Evolutionary conservation across 2,329 filamentous ascomycete genomes (phyloP).

Genomic region (Paracoccidioides lutzii): DNA sequence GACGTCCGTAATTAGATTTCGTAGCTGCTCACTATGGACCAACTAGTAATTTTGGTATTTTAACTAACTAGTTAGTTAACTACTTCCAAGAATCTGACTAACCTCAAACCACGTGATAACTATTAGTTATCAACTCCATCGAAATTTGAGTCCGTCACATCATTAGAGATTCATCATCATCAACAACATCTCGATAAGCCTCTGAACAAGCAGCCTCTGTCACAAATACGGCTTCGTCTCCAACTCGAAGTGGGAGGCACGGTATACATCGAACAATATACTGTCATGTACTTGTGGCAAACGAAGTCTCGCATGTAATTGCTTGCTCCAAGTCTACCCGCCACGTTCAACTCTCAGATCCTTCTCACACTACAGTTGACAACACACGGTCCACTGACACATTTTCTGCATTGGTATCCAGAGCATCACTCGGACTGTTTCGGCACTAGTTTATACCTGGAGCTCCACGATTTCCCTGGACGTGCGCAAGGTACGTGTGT

Average conservation of each 20-base stretch:
- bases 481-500: slow-evolving; percentile 13
- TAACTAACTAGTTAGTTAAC: no score
- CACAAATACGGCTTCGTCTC: background rate
- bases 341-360: background rate
- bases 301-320: background rate
- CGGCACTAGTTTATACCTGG: background rate
- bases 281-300: no score
- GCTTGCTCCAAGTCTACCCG: background rate
- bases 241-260: background rate
- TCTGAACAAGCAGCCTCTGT: background rate
- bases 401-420: background rate
- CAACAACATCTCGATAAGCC: background rate
- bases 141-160: background rate
- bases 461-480: slow-evolving; percentile 4
- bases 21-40: no score
- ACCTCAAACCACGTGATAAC: background rate
- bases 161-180: background rate
- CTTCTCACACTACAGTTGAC: background rate
- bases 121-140: background rate
- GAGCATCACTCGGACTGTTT: background rate
- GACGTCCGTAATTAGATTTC: no score
- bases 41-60: background rate
- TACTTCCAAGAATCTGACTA: no score
- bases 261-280: background rate
- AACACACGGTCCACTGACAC: background rate